Base-by-base conservation (phyloP, 768 basidiomycete genomes). In the Neoboletus magnificus region DNA sequence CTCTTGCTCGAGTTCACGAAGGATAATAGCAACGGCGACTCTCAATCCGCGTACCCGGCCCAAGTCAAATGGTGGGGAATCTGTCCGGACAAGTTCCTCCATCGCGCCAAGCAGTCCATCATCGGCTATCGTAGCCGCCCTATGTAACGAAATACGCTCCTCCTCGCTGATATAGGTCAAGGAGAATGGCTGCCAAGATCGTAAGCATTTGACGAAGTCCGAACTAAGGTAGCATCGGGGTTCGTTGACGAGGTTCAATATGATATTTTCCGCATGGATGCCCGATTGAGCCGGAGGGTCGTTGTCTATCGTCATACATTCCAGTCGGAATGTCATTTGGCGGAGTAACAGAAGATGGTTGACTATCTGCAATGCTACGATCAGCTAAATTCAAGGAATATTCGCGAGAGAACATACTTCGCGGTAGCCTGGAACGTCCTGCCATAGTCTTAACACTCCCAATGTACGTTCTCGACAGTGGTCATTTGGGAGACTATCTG, bases 301-400 rank as follows among this genome's bases (percentile, higher is more conserved):
- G 51, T 83, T 82, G 51, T 83, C 82, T 47, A 77, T 77, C n/a
- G 81, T 82, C 68, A 89, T 87, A 74, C 87, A 88, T 59, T 82
- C 83, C 23, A 92, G 74, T 11, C 89, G 84, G 50, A 83, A 82
- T 0, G 83, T 82, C 70, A 90, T 79, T 66, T 90, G 89, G 7
- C 85, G 83, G 25, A 91, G 70, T 16, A 88, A 76, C 15, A 93
- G 73, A 9, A 90, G 75, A 62, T 87, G 86, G 58, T 90, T 87
- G 30, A 89, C 79, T 45, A 91, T 86, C 90, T 69, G 59, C 85
- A 62, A n/a, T 1, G 33, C 5, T 27, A 20, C 27, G 30, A 35
- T 56, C 44, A 68, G 67, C 48, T 18, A 16, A n/a, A 35, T n/a
- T 6, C 20, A 2, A 12, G 15, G 30, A 32, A 13, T 80, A 1